Evolutionary conservation across 371 early-diverging fungal genomes (phyloP).

Genomic region (Rhizopus sp.): DNA sequence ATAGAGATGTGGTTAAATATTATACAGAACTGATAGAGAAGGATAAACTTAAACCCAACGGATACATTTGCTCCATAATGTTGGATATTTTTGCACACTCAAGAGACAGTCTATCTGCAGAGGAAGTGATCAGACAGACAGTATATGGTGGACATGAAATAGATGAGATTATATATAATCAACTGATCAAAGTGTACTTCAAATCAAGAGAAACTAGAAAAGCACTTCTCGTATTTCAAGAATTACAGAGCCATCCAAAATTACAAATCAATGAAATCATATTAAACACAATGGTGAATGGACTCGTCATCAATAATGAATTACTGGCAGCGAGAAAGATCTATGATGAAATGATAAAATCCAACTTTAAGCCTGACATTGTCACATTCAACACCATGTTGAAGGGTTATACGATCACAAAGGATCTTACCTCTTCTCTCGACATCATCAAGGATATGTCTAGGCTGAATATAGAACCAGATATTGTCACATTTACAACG

Average conservation of each 20-base stretch:
- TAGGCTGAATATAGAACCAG: slow-evolving; percentile 32
- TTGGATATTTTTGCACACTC: slow-evolving; percentile 34
- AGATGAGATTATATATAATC: slow-evolving; percentile 38
- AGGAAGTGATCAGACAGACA: slow-evolving; percentile 30
- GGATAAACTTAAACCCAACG: slow-evolving; percentile 27
- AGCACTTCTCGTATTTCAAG: slow-evolving; percentile 39
- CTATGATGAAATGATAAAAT: slow-evolving; percentile 38
- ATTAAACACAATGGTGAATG: slow-evolving; percentile 51
- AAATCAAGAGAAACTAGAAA: slow-evolving; percentile 25
- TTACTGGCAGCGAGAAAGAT: slow-evolving; percentile 32
- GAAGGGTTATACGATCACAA: slow-evolving; percentile 33
- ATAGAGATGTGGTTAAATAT: slow-evolving; percentile 26
- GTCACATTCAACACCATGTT: slow-evolving; percentile 54
- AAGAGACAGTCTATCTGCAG: slow-evolving; percentile 32
- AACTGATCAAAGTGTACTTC: slow-evolving; percentile 48
- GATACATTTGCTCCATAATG: slow-evolving; percentile 31
- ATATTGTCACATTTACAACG: slow-evolving; percentile 48
- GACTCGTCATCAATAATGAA: slow-evolving; percentile 43
- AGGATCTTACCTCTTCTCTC: slow-evolving; percentile 25
- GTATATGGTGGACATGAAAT: slow-evolving; percentile 28
- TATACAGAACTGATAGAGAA: slow-evolving; percentile 37
- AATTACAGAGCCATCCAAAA: slow-evolving; percentile 32
- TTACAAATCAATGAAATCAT: slow-evolving; percentile 38
- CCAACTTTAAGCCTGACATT: slow-evolving; percentile 39
- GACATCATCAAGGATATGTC: slow-evolving; percentile 45